Evolutionary conservation across 495 filamentous ascomycete genomes (phyloP).

Genomic region (Beverwykella pulmonaria): DNA sequence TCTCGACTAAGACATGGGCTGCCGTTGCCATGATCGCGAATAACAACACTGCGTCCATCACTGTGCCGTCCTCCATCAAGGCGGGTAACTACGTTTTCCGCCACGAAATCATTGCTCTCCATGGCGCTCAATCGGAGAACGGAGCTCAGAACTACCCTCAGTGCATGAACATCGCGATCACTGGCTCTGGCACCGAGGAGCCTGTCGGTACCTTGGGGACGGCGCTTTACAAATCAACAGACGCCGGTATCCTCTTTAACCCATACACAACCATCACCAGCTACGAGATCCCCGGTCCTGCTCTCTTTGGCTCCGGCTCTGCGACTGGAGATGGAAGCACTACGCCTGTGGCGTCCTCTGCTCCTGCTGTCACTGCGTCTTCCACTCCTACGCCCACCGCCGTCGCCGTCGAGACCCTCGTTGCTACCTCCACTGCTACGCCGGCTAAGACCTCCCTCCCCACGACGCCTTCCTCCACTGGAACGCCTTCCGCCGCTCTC

Average conservation of each 20-base stretch:
- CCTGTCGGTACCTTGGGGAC: constrained; percentile 24
- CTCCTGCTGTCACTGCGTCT: constrained; percentile 5
- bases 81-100: constrained; percentile 36
- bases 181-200: constrained; percentile 20
- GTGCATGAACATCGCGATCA: constrained; percentile 35
- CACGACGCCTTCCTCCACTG: not conserved
- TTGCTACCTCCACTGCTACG: not conserved
- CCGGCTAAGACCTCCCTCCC: not conserved
- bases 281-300: constrained; percentile 34
- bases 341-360: not conserved
- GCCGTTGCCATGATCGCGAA: constrained; percentile 28
- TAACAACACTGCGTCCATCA: constrained; percentile 33
- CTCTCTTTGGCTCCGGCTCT: constrained; percentile 9
- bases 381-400: constrained; percentile 12
- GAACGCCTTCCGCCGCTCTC: not conserved
- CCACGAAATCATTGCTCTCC: constrained; percentile 37
- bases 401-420: not conserved
- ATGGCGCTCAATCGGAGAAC: constrained; percentile 15
- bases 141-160: constrained; percentile 37
- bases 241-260: constrained; percentile 29
- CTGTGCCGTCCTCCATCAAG: constrained; percentile 25
- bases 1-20: constrained; percentile 26
- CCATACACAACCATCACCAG: constrained; percentile 16
- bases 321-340: not conserved
- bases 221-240: constrained; percentile 21